Evolutionary conservation across 768 basidiomycete species (phyloP).

Genomic region (Mycena maculata): DNA sequence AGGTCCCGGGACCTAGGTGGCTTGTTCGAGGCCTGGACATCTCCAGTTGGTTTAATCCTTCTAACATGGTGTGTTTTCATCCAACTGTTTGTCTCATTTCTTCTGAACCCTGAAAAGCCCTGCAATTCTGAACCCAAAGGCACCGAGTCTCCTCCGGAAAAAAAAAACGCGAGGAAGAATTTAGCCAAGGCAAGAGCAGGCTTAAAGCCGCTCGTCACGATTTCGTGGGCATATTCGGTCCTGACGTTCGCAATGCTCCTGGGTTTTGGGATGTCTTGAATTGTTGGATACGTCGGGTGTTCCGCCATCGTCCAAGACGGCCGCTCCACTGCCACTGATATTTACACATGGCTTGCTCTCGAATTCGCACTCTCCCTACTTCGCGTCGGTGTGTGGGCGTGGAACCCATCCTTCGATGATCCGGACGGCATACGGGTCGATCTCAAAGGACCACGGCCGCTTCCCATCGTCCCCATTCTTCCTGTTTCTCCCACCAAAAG

Average conservation of each 20-base stretch:
- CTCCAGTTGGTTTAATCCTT: too few relatives aligned
- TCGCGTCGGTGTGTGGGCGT: conserved; percentile 5
- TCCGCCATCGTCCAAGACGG: conserved; percentile 20
- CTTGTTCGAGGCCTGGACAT: too few relatives aligned
- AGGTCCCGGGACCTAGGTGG: too few relatives aligned
- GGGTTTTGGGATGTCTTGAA: conserved; percentile 12
- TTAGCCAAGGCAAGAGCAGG: not conserved
- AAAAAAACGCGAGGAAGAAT: not conserved
- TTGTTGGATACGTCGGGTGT: conserved; percentile 17
- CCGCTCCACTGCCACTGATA: not conserved
- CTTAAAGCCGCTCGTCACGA: not conserved
- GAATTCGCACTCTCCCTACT: not conserved
- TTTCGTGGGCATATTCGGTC: not conserved
- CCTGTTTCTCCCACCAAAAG: too few relatives aligned
- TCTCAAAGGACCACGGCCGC: not conserved
- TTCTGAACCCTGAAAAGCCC: too few relatives aligned
- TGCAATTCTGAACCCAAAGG: too few relatives aligned
- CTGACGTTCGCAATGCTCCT: not conserved
- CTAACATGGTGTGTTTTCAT: too few relatives aligned
- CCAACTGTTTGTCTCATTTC: too few relatives aligned
- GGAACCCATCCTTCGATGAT: conserved; percentile 16
- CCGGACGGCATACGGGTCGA: not conserved
- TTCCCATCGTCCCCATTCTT: too few relatives aligned
- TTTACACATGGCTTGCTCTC: conserved; percentile 6
- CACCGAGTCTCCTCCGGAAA: too few relatives aligned